Evolutionary conservation across 306 rosid species (phyloP).

Genomic region (Corylus americana): DNA sequence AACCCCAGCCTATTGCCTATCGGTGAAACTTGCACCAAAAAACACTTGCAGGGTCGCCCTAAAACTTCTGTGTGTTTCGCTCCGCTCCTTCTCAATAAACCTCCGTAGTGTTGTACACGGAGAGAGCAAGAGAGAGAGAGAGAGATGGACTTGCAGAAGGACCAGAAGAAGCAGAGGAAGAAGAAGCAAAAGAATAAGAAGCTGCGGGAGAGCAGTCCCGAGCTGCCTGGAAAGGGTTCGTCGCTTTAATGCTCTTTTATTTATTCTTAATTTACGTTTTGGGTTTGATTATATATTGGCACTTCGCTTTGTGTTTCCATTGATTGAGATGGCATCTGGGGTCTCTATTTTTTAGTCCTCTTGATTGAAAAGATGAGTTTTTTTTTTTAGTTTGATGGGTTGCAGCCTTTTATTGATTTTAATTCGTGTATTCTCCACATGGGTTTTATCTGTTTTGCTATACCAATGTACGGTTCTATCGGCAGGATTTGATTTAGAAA

Average conservation of each 20-base stretch:
- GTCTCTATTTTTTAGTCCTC: background rate
- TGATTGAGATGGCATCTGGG: background rate
- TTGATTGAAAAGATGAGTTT: background rate
- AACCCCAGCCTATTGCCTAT: background rate
- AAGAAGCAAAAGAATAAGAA: background rate
- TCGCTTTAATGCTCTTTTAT: background rate
- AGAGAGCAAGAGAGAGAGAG: background rate
- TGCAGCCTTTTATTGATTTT: background rate
- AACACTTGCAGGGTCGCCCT: background rate
- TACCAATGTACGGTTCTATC: background rate
- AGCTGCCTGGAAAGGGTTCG: background rate
- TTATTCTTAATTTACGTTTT: background rate
- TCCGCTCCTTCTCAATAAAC: background rate
- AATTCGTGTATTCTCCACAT: background rate
- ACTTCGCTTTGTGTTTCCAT: too few relatives aligned
- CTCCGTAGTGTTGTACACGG: background rate
- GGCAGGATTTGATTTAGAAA: too few relatives aligned
- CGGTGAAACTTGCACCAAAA: background rate
- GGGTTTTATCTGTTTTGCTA: background rate
- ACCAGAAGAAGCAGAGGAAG: background rate
- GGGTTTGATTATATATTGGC: background rate
- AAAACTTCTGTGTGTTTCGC: background rate
- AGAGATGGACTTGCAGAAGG: background rate
- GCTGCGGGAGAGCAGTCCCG: background rate
- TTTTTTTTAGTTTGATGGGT: background rate